Conservation (phyloP, 306 rosid genomes). For the Vigna trinervia region DNA sequence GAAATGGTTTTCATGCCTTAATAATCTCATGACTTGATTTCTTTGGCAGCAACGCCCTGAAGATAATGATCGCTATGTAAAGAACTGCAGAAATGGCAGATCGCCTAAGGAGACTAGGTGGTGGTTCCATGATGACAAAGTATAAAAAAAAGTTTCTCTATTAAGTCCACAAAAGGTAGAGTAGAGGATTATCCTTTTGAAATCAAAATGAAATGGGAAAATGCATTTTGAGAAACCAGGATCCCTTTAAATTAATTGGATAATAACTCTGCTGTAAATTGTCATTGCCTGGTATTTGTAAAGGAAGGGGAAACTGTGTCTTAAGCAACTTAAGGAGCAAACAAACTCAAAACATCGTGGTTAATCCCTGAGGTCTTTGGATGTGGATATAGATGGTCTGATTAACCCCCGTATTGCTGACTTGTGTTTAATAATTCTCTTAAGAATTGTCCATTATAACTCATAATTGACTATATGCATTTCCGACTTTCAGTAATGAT, state of each 20-base stretch:
- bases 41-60: slow-evolving; percentile 98
- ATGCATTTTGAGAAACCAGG: slow-evolving; percentile 53
- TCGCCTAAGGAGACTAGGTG: slow-evolving; percentile 99
- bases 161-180: slow-evolving; percentile 56
- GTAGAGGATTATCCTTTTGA: slow-evolving; percentile 60
- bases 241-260: slow-evolving; percentile 58
- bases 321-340: slow-evolving; percentile 47
- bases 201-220: slow-evolving; percentile 54
- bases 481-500: neutral
- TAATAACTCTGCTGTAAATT: slow-evolving; percentile 74
- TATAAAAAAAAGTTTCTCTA: slow-evolving; percentile 53
- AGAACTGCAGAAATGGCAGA: slow-evolving; percentile 97
- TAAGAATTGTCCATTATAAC: slow-evolving; percentile 1
- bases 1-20: slow-evolving; percentile 23
- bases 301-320: slow-evolving; percentile 68
- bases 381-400: slow-evolving; percentile 42
- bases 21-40: slow-evolving; percentile 29
- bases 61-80: slow-evolving; percentile 97
- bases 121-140: slow-evolving; percentile 99
- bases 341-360: slow-evolving; percentile 49
- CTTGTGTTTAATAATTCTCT: slow-evolving; percentile 27
- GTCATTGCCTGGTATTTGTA: slow-evolving; percentile 74
- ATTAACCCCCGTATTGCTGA: slow-evolving; percentile 42
- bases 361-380: slow-evolving; percentile 44
- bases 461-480: slow-evolving; percentile 32